Conservation (phyloP, 2,329 filamentous ascomycete species). For the Calonectria pteridis region DNA sequence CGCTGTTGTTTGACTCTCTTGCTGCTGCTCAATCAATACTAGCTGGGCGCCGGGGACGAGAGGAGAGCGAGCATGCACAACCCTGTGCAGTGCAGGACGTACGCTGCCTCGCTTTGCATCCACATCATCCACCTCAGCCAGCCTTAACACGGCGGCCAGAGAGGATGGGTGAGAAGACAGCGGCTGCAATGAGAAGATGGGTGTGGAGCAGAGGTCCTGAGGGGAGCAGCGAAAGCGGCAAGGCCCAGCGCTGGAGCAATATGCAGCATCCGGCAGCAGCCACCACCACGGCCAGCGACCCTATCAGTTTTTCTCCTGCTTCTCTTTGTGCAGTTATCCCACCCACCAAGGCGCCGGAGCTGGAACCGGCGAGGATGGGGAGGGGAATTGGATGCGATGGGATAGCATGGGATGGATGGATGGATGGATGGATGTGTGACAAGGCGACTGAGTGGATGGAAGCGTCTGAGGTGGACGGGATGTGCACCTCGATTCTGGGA, state of each 20-base stretch:
- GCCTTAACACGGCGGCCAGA: not conserved
- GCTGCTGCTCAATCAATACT: not conserved
- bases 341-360: slow-evolving; percentile 38
- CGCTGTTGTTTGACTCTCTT: not conserved
- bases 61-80: slow-evolving; percentile 8
- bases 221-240: slow-evolving; percentile 7
- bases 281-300: slow-evolving; percentile 8
- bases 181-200: not conserved
- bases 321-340: slow-evolving; percentile 10
- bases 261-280: slow-evolving; percentile 16
- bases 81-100: not conserved
- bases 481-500: slow-evolving; percentile 15
- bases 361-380: slow-evolving; percentile 39
- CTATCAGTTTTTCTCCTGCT: not conserved
- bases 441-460: slow-evolving; percentile 18
- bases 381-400: slow-evolving; percentile 26
- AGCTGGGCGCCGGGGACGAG: slow-evolving; percentile 14
- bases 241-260: slow-evolving; percentile 14
- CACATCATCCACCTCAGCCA: not conserved
- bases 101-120: not conserved
- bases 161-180: not conserved
- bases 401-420: slow-evolving; percentile 9
- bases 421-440: slow-evolving; percentile 9
- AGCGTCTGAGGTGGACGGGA: slow-evolving; percentile 16
- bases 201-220: slow-evolving; percentile 2